A percentile compares a stretch with the other conserved stretches of the same genome.
Evolutionary conservation across 2,329 filamentous ascomycete genomes (phyloP).

Genomic region (Trichoderma sp.): DNA sequence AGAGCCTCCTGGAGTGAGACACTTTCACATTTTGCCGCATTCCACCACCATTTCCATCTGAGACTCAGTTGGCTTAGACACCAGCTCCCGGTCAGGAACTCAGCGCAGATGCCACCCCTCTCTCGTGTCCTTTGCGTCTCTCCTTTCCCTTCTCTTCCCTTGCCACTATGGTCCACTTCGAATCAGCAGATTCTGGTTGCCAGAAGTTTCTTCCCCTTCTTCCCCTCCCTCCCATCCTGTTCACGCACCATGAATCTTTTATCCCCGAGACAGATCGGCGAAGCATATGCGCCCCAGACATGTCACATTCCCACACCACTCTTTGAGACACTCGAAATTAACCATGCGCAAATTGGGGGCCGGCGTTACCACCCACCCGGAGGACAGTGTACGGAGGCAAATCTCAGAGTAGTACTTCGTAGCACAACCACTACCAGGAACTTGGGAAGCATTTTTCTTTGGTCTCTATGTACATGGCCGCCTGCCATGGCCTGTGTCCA

Average conservation of each 20-base stretch:
- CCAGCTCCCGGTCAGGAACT: slow-evolving; percentile 3
- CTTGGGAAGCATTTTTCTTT: background rate
- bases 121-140: slow-evolving; percentile 23
- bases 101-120: slow-evolving; percentile 11
- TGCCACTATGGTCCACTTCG: background rate
- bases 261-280: slow-evolving; percentile 17
- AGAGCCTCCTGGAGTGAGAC: background rate
- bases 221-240: background rate
- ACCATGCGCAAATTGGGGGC: slow-evolving; percentile 2
- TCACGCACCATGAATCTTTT: background rate
- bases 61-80: slow-evolving; percentile 21
- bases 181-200: slow-evolving; percentile 4
- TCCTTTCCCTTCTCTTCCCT: background rate
- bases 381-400: background rate
- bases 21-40: slow-evolving; percentile 6
- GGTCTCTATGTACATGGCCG: background rate
- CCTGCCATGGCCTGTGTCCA: background rate
- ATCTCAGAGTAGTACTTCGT: background rate
- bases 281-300: slow-evolving; percentile 22
- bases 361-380: background rate
- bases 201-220: background rate
- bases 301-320: slow-evolving; percentile 21
- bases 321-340: slow-evolving; percentile 19
- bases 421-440: slow-evolving; percentile 3
- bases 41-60: slow-evolving; percentile 6